Conservation (phyloP, 176 grass and related monocot genomes). For the Aegilops sharonensis region DNA sequence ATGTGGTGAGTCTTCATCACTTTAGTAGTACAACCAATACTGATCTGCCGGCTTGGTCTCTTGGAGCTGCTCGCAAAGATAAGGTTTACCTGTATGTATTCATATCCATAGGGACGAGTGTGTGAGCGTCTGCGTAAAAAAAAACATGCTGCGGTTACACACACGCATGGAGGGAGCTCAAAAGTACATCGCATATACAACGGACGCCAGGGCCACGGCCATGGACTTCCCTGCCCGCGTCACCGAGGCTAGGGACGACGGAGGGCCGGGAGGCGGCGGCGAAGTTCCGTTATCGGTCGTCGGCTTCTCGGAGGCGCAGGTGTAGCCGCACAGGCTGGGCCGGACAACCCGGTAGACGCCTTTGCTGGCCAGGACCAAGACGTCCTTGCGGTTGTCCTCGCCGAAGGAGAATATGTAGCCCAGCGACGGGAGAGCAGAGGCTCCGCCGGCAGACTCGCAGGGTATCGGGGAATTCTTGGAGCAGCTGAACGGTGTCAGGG, state of each 20-base stretch:
- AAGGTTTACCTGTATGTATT: too few relatives aligned
- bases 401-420: slow-evolving; percentile 79
- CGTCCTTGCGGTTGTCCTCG: slow-evolving; percentile 75
- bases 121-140: too few relatives aligned
- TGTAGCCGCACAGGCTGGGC: slow-evolving; percentile 60
- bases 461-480: slow-evolving; percentile 56
- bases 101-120: too few relatives aligned
- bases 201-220: background rate
- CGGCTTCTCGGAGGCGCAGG: slow-evolving; percentile 49
- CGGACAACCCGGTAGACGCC: slow-evolving; percentile 76
- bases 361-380: slow-evolving; percentile 63
- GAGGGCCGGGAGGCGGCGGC: background rate
- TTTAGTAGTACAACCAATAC: too few relatives aligned
- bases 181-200: background rate
- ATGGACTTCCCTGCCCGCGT: background rate
- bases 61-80: too few relatives aligned
- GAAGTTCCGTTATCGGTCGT: slow-evolving; percentile 14
- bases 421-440: slow-evolving; percentile 24
- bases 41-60: too few relatives aligned
- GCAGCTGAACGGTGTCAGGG: slow-evolving; percentile 32
- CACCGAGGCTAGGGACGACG: background rate
- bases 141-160: background rate
- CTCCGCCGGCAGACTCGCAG: slow-evolving; percentile 32
- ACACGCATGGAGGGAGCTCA: slow-evolving; percentile 9
- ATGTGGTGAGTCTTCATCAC: too few relatives aligned